Evolutionary conservation across 208 protist genomes (phyloP).

Genomic region (Crithidia sp.): DNA sequence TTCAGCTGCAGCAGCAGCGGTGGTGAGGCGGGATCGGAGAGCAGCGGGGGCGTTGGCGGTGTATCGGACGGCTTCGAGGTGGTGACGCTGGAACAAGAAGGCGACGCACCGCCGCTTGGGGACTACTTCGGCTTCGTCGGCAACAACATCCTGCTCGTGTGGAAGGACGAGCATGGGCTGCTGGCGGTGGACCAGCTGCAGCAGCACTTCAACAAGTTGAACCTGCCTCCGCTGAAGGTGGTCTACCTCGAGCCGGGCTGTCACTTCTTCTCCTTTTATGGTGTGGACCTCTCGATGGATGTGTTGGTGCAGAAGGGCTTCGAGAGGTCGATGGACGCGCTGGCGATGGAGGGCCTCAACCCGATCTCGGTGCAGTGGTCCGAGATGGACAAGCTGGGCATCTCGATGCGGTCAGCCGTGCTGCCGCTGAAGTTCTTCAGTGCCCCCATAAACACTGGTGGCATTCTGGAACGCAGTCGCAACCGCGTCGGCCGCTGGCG

Average conservation of each 20-base stretch:
- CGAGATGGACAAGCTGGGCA: constrained; percentile 92
- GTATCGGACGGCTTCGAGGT: constrained; percentile 61
- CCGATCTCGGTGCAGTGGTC: constrained; percentile 93
- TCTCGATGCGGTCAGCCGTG: constrained; percentile 89
- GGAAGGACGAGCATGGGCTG: constrained; percentile 93
- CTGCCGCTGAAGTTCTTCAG: constrained; percentile 88
- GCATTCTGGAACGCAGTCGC: constrained; percentile 59
- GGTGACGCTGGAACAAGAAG: constrained; percentile 89
- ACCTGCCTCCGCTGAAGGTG: constrained; percentile 31
- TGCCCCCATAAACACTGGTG: constrained; percentile 39
- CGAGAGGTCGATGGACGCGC: constrained; percentile 89
- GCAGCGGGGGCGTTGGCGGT: constrained; percentile 3
- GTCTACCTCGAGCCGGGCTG: constrained; percentile 93
- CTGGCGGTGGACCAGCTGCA: constrained; percentile 92
- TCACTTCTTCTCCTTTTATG: constrained; percentile 92
- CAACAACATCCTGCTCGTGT: constrained; percentile 85
- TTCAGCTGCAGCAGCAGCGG: constrained; percentile 36
- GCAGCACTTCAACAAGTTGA: constrained; percentile 42
- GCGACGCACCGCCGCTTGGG: constrained; percentile 88
- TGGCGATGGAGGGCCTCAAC: constrained; percentile 86
- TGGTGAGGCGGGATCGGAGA: not conserved
- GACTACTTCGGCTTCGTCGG: constrained; percentile 94
- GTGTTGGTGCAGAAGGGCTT: constrained; percentile 91
- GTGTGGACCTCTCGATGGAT: constrained; percentile 80
- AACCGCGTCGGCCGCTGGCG: constrained; percentile 68